These are phyloP conservation scores for Annulohypoxylon bovei DNA, from an alignment of 495 filamentous ascomycete genomes.

Conservation along the genomic window DNA sequence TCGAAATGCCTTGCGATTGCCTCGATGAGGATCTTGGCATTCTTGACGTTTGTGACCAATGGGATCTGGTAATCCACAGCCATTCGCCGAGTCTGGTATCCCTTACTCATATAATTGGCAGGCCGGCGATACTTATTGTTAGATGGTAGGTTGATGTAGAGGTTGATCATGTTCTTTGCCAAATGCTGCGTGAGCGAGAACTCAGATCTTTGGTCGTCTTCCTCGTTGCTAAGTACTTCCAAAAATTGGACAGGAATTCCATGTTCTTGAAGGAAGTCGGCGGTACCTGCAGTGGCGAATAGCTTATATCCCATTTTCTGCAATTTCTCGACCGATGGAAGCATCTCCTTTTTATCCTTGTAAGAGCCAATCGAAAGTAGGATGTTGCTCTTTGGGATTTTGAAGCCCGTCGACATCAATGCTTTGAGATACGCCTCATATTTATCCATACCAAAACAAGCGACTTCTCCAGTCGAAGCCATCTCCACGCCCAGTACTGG, in stretches of 20 bases:
- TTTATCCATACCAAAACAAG: slow-evolving; percentile 94
- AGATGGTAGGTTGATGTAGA: slow-evolving; percentile 99
- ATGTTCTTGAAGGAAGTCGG: slow-evolving; percentile 93
- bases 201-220: slow-evolving; percentile 87
- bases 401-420: slow-evolving; percentile 94
- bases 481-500: slow-evolving; percentile 98
- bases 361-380: slow-evolving; percentile 94
- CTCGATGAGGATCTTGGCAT: slow-evolving; percentile 96
- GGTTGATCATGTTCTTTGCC: slow-evolving; percentile 95
- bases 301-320: slow-evolving; percentile 90
- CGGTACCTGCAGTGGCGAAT: slow-evolving; percentile 94
- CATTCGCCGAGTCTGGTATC: slow-evolving; percentile 95
- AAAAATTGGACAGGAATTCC: slow-evolving; percentile 90
- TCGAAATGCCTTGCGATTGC: slow-evolving; percentile 89
- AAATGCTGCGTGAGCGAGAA: slow-evolving; percentile 96
- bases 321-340: slow-evolving; percentile 90
- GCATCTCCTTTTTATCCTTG: slow-evolving; percentile 97
- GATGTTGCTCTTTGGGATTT: slow-evolving; percentile 93
- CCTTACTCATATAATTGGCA: slow-evolving; percentile 97
- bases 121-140: slow-evolving; percentile 95
- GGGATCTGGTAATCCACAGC: slow-evolving; percentile 98
- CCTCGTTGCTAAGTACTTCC: slow-evolving; percentile 75
- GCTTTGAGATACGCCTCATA: slow-evolving; percentile 98
- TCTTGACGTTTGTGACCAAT: slow-evolving; percentile 98
- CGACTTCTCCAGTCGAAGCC: slow-evolving; percentile 98